A percentile compares a stretch with the other conserved stretches of the same genome.
Evolutionary conservation across 2,329 filamentous ascomycete genomes (phyloP).

Genomic region (Aspergillus niger): DNA sequence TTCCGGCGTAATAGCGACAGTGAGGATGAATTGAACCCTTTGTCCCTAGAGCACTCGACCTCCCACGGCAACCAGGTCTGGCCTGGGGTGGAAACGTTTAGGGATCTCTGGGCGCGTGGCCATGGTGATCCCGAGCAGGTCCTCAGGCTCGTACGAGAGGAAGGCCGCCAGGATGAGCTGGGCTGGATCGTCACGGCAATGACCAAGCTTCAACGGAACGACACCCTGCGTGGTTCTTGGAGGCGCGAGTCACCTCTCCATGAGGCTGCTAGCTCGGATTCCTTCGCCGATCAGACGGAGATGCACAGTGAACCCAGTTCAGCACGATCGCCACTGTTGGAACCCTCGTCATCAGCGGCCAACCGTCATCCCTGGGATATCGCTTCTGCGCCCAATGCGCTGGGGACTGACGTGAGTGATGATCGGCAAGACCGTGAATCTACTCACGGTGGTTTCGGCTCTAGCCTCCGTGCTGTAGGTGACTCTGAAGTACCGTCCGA

Average conservation of each 20-base stretch:
- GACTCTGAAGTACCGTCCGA: background rate
- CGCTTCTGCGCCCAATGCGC: background rate
- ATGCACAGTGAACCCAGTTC: background rate
- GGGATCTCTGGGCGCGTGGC: slow-evolving; percentile 61
- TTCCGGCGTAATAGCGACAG: slow-evolving; percentile 10
- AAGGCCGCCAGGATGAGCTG: slow-evolving; percentile 61
- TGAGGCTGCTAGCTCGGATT: slow-evolving; percentile 2
- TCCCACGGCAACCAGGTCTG: slow-evolving; percentile 17
- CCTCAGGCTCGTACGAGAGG: slow-evolving; percentile 62
- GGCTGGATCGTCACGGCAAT: slow-evolving; percentile 62
- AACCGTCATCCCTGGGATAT: slow-evolving; percentile 9
- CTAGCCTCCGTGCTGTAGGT: background rate
- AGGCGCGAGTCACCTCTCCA: slow-evolving; percentile 9
- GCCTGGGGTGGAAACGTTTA: slow-evolving; percentile 50
- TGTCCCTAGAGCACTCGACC: slow-evolving; percentile 9
- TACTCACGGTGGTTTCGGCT: background rate
- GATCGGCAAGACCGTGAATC: background rate
- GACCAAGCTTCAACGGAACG: slow-evolving; percentile 31
- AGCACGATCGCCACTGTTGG: background rate
- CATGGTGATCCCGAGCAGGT: slow-evolving; percentile 62
- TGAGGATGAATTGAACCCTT: slow-evolving; percentile 12
- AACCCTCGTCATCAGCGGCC: background rate
- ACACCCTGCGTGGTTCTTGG: slow-evolving; percentile 3
- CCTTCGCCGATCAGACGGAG: background rate
- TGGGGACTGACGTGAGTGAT: background rate